Evolutionary conservation across 1,139 yeast species (phyloP), one percentile per base, ranked within the genome.

Genomic region (Candida pseudoviswanathii): DNA sequence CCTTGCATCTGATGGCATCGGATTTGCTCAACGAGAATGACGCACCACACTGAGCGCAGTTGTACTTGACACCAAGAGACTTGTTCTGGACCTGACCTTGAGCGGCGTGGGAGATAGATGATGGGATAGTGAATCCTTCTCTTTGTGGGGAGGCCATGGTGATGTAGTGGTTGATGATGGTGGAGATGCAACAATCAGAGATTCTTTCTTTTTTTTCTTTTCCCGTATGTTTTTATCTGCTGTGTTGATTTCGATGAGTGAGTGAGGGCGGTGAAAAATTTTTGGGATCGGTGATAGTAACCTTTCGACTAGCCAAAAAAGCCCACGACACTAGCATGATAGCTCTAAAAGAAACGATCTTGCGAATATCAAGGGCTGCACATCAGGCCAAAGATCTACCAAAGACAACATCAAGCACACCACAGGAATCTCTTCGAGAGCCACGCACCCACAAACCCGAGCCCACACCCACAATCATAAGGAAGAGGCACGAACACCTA

Each of bases 1-100:
- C 96, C 72, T 92, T 92, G 76, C 99, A 94, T 76, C 99, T 89
- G 57, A 94, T 96, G 47, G 98, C 96, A 69, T 94, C 99, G 60
- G 89, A 90, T 73, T 94, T 90, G 51, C 92, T 86, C 61, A 94
- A 81, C 5, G 96, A 84, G 60, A 92, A 88, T 48, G 87, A 85
- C 51, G 94, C 84, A 9, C 97, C 96, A 72, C 99, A 94, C 75
- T 91, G 96, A 43, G 98, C 97, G 71, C 99, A 94, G 68, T 91
- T 85, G 71, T 94, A 94, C 63, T 87, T 88, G 59, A 91, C 95
- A 49, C 97, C 96, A 64, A 86, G 84, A 21, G 81, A 77, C 65
- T 85, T 85, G 74, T 87, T 86, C 58, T 90, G 80, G 45, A 73
- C 76, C 55, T 75, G 78, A 31, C 80, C 81, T 52, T 68, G 73